Evolutionary conservation across 108 stramenopile genomes (phyloP), one percentile per base, ranked within the genome.

Genomic region (Mediolabrus comicus): DNA sequence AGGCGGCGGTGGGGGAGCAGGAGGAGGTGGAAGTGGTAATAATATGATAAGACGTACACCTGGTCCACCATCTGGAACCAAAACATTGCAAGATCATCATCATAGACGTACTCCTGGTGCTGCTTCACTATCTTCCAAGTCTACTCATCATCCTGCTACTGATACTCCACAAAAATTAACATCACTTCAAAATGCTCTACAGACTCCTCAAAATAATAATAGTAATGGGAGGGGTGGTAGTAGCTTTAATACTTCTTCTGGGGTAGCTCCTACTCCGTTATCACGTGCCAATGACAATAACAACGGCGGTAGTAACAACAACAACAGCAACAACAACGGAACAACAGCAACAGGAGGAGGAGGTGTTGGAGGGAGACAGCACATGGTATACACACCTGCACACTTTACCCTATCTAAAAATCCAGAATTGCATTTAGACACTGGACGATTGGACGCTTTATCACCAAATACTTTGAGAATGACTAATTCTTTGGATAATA

Each of bases 391-490:
- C 41, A 79, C 77, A 16, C 77, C 77, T 6, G 77, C 77, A 28
- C 80, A 76, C 41, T 62, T 67, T 41, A 69, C 81, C 22, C 52
- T 82, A 3, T 30, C 69, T 28, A 85, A 84, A 63, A 81, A 81
- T 57, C 60, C 74, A 4, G 61, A 81, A 34, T 30, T 80, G 34
- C 65, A 79, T 36, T 26, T 65, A 28, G n/a, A n/a, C n/a, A 52
- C 66, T 39, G 58, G 62, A 56, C 71, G 72, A 10, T 67, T 77
- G 7, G 82, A 81, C 13, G 83, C 82, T 0, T 90, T 86, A 39
- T 88, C 87, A 24, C 91, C 91, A 25, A 84, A 82, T 58, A 88
- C 87, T 0, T 70, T 90, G 28, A 78, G 87, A 16, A 77, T 93
- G 62, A 84, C 89, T 30, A 84, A 87, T 62, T 86, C 86, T 60